A percentile compares a stretch with the other conserved stretches of the same genome.
These are phyloP conservation scores for Colletotrichum orchidophilum DNA, from an alignment of 2,329 filamentous ascomycete species.

Conservation along the genomic window DNA sequence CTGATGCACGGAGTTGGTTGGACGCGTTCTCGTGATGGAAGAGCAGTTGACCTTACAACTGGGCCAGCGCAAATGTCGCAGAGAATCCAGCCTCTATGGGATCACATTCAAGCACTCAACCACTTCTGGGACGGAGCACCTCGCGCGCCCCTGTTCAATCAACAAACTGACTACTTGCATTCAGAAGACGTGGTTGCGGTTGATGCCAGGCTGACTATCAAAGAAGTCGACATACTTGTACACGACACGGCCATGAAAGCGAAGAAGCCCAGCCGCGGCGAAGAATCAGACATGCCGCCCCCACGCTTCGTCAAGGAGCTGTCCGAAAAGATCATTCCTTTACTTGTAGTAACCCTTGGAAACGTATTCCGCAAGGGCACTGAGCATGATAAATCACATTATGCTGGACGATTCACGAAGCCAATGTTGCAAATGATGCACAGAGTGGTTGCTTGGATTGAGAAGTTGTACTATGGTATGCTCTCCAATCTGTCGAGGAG, in stretches of 20 bases:
- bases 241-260: not conserved
- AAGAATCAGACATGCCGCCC: slow-evolving; percentile 1
- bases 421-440: slow-evolving; percentile 25
- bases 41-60: not conserved
- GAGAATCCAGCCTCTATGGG: slow-evolving; percentile 8
- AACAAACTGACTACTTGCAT: slow-evolving; percentile 21
- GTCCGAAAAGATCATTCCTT: slow-evolving; percentile 5
- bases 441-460: slow-evolving; percentile 13
- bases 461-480: slow-evolving; percentile 11
- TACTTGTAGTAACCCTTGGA: slow-evolving; percentile 8
- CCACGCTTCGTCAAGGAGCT: slow-evolving; percentile 3
- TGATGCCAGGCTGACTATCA: not conserved
- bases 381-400: not conserved
- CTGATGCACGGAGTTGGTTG: slow-evolving; percentile 17
- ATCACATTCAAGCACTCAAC: not conserved
- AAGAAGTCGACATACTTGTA: slow-evolving; percentile 3
- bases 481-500: not conserved
- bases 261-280: not conserved
- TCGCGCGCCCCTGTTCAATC: not conserved
- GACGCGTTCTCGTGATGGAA: not conserved
- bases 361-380: slow-evolving; percentile 16
- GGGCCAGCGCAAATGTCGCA: not conserved
- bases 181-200: not conserved
- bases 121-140: slow-evolving; percentile 16
- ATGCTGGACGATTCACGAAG: slow-evolving; percentile 19